Percentiles rank a stretch among this genome's conserved stretches.
Conservation (phyloP, 805 yeast genomes). For the Zygosaccharomyces kombuchaensis region DNA sequence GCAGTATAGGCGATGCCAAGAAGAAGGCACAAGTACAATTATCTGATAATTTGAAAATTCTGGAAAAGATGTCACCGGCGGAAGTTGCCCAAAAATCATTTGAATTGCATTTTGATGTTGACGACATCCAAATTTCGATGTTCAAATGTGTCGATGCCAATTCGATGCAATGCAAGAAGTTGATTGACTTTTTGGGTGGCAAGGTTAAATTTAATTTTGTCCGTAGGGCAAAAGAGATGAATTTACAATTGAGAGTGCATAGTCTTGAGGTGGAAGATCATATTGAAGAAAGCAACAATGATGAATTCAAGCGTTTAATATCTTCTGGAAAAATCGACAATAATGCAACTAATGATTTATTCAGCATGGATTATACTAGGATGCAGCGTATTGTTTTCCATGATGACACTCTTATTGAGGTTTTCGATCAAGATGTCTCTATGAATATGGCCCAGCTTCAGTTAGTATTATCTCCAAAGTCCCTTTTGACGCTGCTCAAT, state of each 20-base stretch:
- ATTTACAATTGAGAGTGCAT: constrained; percentile 56
- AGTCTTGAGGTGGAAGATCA: constrained; percentile 73
- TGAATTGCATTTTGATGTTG: constrained; percentile 71
- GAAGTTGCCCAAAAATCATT: constrained; percentile 57
- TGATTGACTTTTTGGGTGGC: constrained; percentile 72
- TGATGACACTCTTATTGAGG: constrained; percentile 50
- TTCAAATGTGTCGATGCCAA: constrained; percentile 62
- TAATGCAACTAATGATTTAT: constrained; percentile 44
- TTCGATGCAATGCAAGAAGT: constrained; percentile 56
- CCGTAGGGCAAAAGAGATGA: constrained; percentile 58
- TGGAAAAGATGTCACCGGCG: constrained; percentile 41
- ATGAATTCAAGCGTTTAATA: constrained; percentile 62
- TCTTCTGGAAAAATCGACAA: constrained; percentile 55
- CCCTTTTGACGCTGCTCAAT: constrained; percentile 72
- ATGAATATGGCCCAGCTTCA: constrained; percentile 74
- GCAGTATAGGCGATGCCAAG: constrained; percentile 12
- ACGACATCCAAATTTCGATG: constrained; percentile 54
- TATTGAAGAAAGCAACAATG: constrained; percentile 56
- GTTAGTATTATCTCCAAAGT: constrained; percentile 69
- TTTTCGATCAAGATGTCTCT: constrained; percentile 71
- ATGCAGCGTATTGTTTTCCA: constrained; percentile 55
- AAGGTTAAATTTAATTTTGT: constrained; percentile 55
- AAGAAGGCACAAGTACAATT: constrained; percentile 28
- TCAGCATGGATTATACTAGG: constrained; percentile 56
- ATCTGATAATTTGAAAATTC: constrained; percentile 18